Percentiles rank a stretch among this genome's conserved stretches.
phyloP scores from a whole-genome alignment of 148 eudicot species.

The Pharnaceum exiguum region DNA sequence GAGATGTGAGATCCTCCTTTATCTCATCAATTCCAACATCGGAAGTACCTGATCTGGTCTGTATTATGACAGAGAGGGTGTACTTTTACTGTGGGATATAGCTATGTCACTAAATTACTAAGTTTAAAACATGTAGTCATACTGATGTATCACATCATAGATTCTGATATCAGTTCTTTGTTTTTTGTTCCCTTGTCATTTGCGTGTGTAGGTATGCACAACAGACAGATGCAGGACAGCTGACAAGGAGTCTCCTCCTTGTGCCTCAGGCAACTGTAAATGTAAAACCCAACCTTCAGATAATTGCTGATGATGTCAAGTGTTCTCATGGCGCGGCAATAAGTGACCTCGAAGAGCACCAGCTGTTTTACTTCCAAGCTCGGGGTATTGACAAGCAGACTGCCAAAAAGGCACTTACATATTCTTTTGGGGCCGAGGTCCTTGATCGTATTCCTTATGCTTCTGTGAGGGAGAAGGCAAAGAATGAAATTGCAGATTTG shows the following conservation, averaged over 20 bases:
- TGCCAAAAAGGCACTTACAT: constrained; percentile 80
- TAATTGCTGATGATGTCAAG: constrained; percentile 89
- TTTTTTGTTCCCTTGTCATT: not conserved
- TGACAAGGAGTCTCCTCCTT: constrained; percentile 82
- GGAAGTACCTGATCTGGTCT: too few species aligned
- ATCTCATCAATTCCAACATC: too few species aligned
- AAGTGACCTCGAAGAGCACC: constrained; percentile 81
- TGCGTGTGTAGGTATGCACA: constrained; percentile 64
- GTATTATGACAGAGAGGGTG: too few species aligned
- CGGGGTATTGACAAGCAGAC: constrained; percentile 70
- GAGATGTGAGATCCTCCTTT: too few species aligned
- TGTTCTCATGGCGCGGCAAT: constrained; percentile 96
- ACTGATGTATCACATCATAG: not conserved
- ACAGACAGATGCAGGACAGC: constrained; percentile 90
- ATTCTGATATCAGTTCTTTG: not conserved
- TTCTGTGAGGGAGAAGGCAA: constrained; percentile 51
- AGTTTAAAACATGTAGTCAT: too few species aligned
- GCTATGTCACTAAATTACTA: too few species aligned
- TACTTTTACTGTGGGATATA: too few species aligned
- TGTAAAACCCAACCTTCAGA: constrained; percentile 84
- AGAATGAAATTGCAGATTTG: constrained; percentile 40
- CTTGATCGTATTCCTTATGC: constrained; percentile 49
- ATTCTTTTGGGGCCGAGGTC: constrained; percentile 84
- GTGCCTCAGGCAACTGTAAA: constrained; percentile 89
- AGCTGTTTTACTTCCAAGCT: constrained; percentile 81